A percentile compares a stretch with the other conserved stretches of the same genome.
phyloP scores from a whole-genome alignment of 495 filamentous ascomycete species.

The Talaromyces borbonicus region DNA sequence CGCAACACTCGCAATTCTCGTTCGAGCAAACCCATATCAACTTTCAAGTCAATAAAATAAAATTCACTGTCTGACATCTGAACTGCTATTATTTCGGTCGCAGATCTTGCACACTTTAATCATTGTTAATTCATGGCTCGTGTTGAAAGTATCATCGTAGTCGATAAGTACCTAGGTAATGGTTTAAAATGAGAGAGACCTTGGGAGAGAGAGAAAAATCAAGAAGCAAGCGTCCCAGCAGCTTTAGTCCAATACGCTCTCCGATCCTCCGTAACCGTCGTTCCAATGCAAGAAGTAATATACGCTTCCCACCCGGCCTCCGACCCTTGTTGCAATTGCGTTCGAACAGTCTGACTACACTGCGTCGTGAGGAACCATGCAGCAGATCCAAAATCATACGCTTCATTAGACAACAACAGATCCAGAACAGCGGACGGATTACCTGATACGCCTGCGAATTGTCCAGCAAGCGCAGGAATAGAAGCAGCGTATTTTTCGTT shows the following conservation, averaged over 20 bases:
- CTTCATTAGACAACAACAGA: conserved; percentile 46
- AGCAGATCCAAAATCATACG: conserved; percentile 60
- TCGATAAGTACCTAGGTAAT: not conserved
- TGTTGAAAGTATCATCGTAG: not conserved
- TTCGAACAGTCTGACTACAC: conserved; percentile 40
- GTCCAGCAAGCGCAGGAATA: conserved; percentile 35
- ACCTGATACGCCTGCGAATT: conserved; percentile 25
- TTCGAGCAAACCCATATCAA: too few species aligned
- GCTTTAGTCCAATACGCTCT: conserved; percentile 46
- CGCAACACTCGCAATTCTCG: too few species aligned
- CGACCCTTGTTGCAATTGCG: conserved; percentile 36
- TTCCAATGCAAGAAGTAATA: conserved; percentile 53
- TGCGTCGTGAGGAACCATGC: conserved; percentile 66
- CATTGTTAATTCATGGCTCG: too few species aligned
- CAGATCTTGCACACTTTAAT: too few species aligned
- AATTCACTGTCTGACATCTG: too few species aligned
- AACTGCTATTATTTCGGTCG: too few species aligned
- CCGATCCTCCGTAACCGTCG: conserved; percentile 37
- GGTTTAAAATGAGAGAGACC: not conserved
- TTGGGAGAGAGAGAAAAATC: too few species aligned
- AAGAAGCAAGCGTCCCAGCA: conserved; percentile 25
- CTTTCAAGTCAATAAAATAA: too few species aligned
- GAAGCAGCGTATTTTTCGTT: conserved; percentile 54
- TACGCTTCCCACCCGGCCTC: conserved; percentile 52
- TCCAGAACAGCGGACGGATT: conserved; percentile 41